Evolutionary conservation across 371 early-diverging fungal species (phyloP).

Genomic region (Apophysomyces trapeziformis): DNA sequence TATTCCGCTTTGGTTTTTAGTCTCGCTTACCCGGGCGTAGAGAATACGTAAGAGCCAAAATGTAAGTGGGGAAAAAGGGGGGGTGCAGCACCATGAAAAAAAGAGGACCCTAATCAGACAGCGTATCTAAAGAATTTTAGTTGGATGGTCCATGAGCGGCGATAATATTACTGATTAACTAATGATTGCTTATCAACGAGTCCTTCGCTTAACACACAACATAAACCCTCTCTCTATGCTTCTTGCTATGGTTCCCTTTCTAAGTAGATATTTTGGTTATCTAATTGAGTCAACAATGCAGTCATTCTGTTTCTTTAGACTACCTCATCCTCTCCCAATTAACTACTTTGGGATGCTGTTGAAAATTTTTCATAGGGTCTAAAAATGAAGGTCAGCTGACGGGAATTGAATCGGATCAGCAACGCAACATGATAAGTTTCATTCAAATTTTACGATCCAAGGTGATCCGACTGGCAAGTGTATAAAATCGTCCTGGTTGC

Average conservation of each 20-base stretch:
- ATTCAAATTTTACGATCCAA: neutral
- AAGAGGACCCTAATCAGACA: conserved; percentile 2
- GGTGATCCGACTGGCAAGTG: conserved; percentile 1
- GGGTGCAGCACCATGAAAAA: conserved; percentile 6
- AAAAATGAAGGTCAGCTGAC: neutral
- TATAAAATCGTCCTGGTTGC: too few relatives aligned
- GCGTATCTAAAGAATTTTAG: neutral
- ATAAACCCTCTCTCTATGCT: neutral
- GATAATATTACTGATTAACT: conserved; percentile 3
- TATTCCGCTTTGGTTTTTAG: too few relatives aligned
- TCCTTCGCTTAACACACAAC: neutral
- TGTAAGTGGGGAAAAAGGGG: too few relatives aligned
- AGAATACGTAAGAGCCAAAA: too few relatives aligned
- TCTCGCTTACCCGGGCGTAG: too few relatives aligned
- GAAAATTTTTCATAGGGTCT: conserved; percentile 8
- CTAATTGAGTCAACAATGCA: too few relatives aligned
- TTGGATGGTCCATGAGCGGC: conserved; percentile 4
- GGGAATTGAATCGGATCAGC: conserved; percentile 12
- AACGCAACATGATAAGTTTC: conserved; percentile 8
- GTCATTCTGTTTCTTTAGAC: too few relatives aligned
- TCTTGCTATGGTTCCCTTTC: neutral
- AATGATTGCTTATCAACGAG: neutral
- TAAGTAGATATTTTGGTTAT: neutral
- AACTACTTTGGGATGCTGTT: too few relatives aligned
- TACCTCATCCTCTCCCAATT: too few relatives aligned